phyloP scores from a whole-genome alignment of 2,329 filamentous ascomycete genomes.

The Colletotrichum tabaci region DNA sequence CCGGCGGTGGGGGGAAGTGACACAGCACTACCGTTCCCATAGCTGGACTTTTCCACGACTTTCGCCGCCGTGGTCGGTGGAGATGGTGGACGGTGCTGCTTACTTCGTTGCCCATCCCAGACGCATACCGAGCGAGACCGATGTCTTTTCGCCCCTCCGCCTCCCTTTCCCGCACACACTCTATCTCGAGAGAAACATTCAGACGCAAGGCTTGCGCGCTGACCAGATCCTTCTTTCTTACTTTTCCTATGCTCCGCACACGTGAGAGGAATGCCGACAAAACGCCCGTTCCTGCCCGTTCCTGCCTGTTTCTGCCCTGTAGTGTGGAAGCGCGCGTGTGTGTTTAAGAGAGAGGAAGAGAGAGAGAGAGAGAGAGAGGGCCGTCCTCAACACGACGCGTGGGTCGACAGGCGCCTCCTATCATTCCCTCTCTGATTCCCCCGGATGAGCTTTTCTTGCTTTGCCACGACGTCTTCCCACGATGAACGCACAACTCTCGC shows the following conservation, averaged over 20 bases:
- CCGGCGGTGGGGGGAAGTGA: neutral
- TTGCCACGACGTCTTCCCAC: constrained; percentile 34
- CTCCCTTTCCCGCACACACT: no score
- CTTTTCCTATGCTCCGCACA: constrained; percentile 11
- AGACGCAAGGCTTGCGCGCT: neutral
- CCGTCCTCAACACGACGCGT: constrained; percentile 25
- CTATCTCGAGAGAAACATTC: neutral
- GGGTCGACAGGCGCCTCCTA: neutral
- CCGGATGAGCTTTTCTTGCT: neutral
- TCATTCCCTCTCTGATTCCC: constrained; percentile 9
- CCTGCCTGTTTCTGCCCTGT: neutral
- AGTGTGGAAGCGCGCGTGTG: no score
- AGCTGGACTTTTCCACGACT: neutral
- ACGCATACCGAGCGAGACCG: constrained; percentile 10
- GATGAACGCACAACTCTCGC: constrained; percentile 38
- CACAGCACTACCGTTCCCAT: constrained; percentile 23
- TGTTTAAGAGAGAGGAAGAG: no score
- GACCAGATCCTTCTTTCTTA: neutral
- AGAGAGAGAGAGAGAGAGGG: neutral
- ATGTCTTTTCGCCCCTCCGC: constrained; percentile 2
- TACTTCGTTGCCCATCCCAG: neutral
- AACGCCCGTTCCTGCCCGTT: neutral
- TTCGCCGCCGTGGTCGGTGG: neutral
- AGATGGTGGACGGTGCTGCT: neutral
- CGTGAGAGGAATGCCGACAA: constrained; percentile 19